Evolutionary conservation across 2,329 filamentous ascomycete genomes (phyloP).

Genomic region (Magnaporthiopsis rhizophila): DNA sequence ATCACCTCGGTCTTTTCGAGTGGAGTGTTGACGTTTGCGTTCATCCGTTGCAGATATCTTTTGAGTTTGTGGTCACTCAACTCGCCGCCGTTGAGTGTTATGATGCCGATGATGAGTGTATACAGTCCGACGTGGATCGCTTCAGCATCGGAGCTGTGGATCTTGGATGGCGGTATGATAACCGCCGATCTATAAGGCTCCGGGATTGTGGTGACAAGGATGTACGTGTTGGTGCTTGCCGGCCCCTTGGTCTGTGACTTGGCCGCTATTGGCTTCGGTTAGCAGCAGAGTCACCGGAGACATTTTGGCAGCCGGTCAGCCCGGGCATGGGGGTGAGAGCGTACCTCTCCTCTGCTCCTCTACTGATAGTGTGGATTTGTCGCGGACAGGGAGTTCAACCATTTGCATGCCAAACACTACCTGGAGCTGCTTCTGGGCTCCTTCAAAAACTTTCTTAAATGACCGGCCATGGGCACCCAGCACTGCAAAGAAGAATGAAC

Average conservation of each 20-base stretch:
- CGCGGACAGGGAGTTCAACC: slow-evolving; percentile 69
- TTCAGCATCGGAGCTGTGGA: slow-evolving; percentile 59
- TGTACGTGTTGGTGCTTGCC: slow-evolving; percentile 60
- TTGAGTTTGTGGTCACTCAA: slow-evolving; percentile 73
- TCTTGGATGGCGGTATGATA: slow-evolving; percentile 61
- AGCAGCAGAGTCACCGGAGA: background rate
- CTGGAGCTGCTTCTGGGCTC: slow-evolving; percentile 65
- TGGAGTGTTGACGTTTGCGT: slow-evolving; percentile 56
- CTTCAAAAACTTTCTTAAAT: slow-evolving; percentile 70
- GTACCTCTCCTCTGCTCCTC: slow-evolving; percentile 68
- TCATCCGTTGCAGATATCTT: slow-evolving; percentile 65
- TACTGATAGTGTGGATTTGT: slow-evolving; percentile 63
- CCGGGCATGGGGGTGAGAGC: slow-evolving; percentile 13
- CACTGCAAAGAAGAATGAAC: slow-evolving; percentile 36
- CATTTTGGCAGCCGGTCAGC: background rate
- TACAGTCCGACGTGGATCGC: slow-evolving; percentile 77
- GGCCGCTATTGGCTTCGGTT: slow-evolving; percentile 20
- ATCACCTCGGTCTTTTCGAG: slow-evolving; percentile 60
- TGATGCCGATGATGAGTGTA: slow-evolving; percentile 69
- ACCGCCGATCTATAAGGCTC: slow-evolving; percentile 53
- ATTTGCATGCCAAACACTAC: slow-evolving; percentile 87
- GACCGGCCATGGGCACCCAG: slow-evolving; percentile 60
- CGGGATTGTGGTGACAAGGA: slow-evolving; percentile 68
- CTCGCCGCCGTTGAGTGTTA: slow-evolving; percentile 64
- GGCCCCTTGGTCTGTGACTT: slow-evolving; percentile 43